phyloP scores from a whole-genome alignment of 2,329 filamentous ascomycete genomes.

The Penicillium sp. region DNA sequence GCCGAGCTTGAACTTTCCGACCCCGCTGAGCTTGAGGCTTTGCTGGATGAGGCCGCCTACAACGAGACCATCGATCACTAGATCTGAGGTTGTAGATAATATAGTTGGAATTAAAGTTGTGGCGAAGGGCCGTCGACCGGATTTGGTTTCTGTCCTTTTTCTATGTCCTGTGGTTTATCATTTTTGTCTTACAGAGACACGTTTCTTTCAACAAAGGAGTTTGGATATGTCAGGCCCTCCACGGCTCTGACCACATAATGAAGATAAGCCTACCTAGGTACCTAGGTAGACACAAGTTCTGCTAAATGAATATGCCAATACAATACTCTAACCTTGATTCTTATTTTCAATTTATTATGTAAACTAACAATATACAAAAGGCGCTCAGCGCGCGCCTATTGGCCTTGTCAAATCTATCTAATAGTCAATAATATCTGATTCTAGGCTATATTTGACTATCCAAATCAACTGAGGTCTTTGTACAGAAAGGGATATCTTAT shows the following conservation, averaged over 20 bases:
- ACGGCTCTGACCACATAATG: slow-evolving; percentile 9
- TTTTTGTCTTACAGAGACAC: slow-evolving; percentile 11
- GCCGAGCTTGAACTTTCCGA: slow-evolving; percentile 76
- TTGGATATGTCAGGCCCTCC: slow-evolving; percentile 17
- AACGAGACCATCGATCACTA: slow-evolving; percentile 62
- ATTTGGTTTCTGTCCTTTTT: background rate
- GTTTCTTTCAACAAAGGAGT: slow-evolving; percentile 23
- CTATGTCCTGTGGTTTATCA: slow-evolving; percentile 13
- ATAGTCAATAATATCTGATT: no score
- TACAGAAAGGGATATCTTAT: slow-evolving; percentile 2
- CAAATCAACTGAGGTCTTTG: background rate
- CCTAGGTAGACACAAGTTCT: no score
- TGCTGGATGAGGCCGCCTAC: slow-evolving; percentile 77
- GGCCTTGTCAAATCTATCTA: no score
- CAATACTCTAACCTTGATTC: no score
- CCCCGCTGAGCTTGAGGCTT: slow-evolving; percentile 61
- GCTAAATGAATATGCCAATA: no score
- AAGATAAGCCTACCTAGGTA: background rate
- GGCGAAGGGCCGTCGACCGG: background rate
- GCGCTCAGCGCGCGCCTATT: no score
- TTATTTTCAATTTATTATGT: no score
- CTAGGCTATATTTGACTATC: no score
- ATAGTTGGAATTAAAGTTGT: slow-evolving; percentile 8
- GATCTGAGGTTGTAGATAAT: slow-evolving; percentile 19
- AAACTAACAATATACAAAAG: no score